Percentiles rank a stretch among this genome's conserved stretches.
phyloP scores from a whole-genome alignment of 352 stramenopile genomes.

The Globisporangium radiosum region DNA sequence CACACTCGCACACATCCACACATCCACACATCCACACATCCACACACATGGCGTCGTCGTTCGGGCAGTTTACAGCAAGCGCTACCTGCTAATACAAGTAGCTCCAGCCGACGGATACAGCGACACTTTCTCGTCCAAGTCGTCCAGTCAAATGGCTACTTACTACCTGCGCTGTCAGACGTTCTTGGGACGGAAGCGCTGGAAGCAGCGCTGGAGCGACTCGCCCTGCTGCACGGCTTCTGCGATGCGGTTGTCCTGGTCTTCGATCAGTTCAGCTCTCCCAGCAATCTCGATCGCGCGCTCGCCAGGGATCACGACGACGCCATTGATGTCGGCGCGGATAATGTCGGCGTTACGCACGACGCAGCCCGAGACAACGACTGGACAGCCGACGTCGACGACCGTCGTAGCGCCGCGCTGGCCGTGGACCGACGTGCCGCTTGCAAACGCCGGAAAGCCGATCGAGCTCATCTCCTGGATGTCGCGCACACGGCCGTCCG shows the following conservation, averaged over 20 bases:
- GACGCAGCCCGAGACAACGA: slow-evolving; percentile 69
- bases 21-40: no score
- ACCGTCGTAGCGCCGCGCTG: slow-evolving; percentile 50
- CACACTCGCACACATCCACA: no score
- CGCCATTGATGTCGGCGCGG: slow-evolving; percentile 74
- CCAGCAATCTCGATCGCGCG: slow-evolving; percentile 59
- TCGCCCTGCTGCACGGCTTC: slow-evolving; percentile 77
- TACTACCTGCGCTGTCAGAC: slow-evolving; percentile 24
- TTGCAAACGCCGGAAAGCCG: slow-evolving; percentile 61
- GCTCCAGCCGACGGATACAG: no score
- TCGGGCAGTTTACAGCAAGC: no score
- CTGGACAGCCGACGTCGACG: slow-evolving; percentile 56
- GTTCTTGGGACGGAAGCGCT: slow-evolving; percentile 72
- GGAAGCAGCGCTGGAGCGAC: slow-evolving; percentile 64
- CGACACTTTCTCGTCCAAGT: no score
- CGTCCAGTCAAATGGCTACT: no score
- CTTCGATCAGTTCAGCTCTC: slow-evolving; percentile 71
- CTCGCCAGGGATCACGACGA: slow-evolving; percentile 71
- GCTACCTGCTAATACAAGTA: no score
- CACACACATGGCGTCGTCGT: no score
- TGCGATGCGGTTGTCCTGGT: slow-evolving; percentile 73
- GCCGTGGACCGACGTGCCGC: slow-evolving; percentile 70
- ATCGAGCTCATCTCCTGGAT: slow-evolving; percentile 66
- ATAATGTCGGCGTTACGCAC: slow-evolving; percentile 79
- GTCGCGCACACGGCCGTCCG: slow-evolving; percentile 67